Evolutionary conservation across 805 yeast genomes (phyloP).

Genomic region (Wickerhamiella spandovensis): DNA sequence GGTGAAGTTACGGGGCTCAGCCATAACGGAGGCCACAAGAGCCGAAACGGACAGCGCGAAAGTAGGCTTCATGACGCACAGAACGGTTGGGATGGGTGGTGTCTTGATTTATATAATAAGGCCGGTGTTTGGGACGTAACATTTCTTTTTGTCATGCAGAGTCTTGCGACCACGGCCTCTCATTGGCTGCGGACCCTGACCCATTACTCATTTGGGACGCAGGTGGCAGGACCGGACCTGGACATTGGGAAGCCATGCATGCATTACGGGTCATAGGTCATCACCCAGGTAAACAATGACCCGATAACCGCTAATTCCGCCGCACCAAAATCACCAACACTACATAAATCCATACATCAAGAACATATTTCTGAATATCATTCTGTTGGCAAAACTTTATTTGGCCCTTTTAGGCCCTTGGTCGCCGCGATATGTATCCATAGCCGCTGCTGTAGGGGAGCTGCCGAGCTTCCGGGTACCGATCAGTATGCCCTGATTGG

Average conservation of each 20-base stretch:
- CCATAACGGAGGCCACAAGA: conserved; percentile 16
- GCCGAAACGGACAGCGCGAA: conserved; percentile 8
- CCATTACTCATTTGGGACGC: conserved; percentile 1
- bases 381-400: background rate
- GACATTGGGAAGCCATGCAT: conserved; percentile 1
- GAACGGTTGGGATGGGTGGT: background rate
- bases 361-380: no score
- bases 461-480: background rate
- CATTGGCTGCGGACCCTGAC: background rate
- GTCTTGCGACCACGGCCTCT: background rate
- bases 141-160: conserved; percentile 1
- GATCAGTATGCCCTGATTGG: background rate
- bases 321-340: background rate
- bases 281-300: background rate
- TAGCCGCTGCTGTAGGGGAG: background rate
- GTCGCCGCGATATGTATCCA: background rate
- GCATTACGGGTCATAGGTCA: background rate
- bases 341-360: no score
- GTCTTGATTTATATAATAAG: conserved; percentile 2
- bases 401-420: background rate
- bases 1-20: conserved; percentile 17
- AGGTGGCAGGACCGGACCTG: conserved; percentile 2
- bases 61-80: conserved; percentile 8
- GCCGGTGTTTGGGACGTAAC: conserved; percentile 3
- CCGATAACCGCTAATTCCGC: background rate